Evolutionary conservation across 129 eudicot genomes (phyloP), one percentile per base, ranked within the genome.

Genomic region (Chrysanthemum makinoi): DNA sequence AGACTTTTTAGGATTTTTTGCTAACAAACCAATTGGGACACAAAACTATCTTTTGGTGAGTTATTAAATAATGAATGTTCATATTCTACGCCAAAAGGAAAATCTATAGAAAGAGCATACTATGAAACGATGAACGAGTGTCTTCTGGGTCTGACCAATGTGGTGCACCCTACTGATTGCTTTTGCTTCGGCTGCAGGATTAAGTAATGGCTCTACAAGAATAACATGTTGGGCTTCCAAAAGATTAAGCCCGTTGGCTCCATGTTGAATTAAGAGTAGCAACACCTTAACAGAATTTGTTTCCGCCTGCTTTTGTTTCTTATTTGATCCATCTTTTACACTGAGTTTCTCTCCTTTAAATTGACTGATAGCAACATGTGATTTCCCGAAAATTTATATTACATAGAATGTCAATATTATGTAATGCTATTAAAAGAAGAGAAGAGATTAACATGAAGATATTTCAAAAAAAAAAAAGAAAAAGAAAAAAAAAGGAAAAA

Each of bases 171-270:
- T 79, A 70, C 99, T 85, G 46, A 94, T 86, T 16, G 99, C 99
- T 81, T 94, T 97, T 76, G 96, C 91, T 86, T 94, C 99, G 62
- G 89, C 96, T 66, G 99, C 97, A 62, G 99, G 97, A 73, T 94
- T 85, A 10, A 94, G 96, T n/a, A 87, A 75, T 43, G 99, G 97
- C 81, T 94, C 99, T 16, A 90, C 96, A 33, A 94, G 97, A 73
- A 94, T 85, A 47, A 94, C 99, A 80, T 94, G 97, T 68, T 94
- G 96, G 30, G 99, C 99, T 81, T 94, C 99, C 78, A 94, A 81
- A 56, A 94, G 95, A 81, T 94, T 94, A 58, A 94, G 95, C 67
- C 97, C 99, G 65, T 94, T 94, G 33, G 97, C 97, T 18, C 99
- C 99, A 72, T 89, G 96, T 81, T 94, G 97, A 70, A 94, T 72